Evolutionary conservation across 1,284 basidiomycete genomes (phyloP), one percentile per base, ranked within the genome.

Genomic region (Apiotrichum gracile): DNA sequence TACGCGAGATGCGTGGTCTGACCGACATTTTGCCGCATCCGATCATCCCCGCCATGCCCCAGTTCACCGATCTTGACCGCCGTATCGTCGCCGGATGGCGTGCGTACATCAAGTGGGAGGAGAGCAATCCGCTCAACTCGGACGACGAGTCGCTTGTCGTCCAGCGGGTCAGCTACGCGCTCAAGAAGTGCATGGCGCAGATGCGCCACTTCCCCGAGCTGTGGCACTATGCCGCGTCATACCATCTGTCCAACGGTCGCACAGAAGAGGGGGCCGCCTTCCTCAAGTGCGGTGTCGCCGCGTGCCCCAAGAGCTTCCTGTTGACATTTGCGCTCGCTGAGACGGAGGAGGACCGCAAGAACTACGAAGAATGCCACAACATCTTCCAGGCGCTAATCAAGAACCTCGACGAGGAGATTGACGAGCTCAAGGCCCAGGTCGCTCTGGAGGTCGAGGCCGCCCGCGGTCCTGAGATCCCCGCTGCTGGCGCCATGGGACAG

Each of bases 201-300:
- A 90, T 97, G 88, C 82, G 93, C 40, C 98, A 91, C 76, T 97
- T 87, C 72, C 85, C 89, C 6, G 96, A 98, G 72, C 85, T 97
- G 45, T 97, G 92, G 93, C 93, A 89, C 72, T 88, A 94, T 82
- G 88, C 91, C 2, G 90, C 88, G 62, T 82, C 79, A 19, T 94
- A 89, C 83, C 85, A 85, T 40, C 78, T 81, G 51, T 81, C 80
- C 41, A 77, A 84, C n/a, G 85, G 85, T 47, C 87, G 87, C 69
- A 76, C 79, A 7, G 91, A 96, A 12, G 91, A 97, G 62, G 90
- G 88, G 0, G 67, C 85, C 14, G 79, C 81, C n/a, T 83, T 90
- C 51, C 80, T 97, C 51, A 87, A 87, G 71, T 81, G 85, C 4
- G 94, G 93, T 3, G 82, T 93, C 54, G 85, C 91, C 58, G 92